phyloP scores from a whole-genome alignment of 1,284 basidiomycete species.

The Xerocomus subilludens region DNA sequence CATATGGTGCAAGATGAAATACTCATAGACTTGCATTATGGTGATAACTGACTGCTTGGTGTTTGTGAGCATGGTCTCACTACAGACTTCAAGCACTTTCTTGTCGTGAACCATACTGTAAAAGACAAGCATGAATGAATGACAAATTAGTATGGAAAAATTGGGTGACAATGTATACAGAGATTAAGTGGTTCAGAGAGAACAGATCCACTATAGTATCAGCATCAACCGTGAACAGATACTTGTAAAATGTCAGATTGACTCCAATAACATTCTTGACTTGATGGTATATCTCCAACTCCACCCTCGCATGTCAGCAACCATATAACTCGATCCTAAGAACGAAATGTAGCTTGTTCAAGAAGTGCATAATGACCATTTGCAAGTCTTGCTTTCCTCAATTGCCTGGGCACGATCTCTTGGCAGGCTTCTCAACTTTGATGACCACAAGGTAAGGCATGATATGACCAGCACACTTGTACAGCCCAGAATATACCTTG shows the following conservation, averaged over 20 bases:
- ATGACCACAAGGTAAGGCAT: slow-evolving; percentile 97
- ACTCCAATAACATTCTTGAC: too few relatives aligned
- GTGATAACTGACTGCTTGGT: slow-evolving; percentile 94
- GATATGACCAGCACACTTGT: slow-evolving; percentile 94
- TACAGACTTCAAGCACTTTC: slow-evolving; percentile 92
- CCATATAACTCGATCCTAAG: neutral
- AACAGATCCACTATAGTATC: too few relatives aligned
- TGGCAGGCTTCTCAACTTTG: slow-evolving; percentile 96
- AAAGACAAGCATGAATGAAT: too few relatives aligned
- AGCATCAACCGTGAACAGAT: too few relatives aligned
- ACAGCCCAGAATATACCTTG: slow-evolving; percentile 66
- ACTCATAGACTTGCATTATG: slow-evolving; percentile 99
- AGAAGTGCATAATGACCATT: slow-evolving; percentile 95
- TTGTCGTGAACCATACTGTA: slow-evolving; percentile 90
- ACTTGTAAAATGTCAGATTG: too few relatives aligned
- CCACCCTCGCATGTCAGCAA: neutral
- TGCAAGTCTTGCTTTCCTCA: slow-evolving; percentile 98
- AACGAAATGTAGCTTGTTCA: slow-evolving; percentile 81
- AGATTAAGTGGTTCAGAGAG: too few relatives aligned
- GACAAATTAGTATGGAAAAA: too few relatives aligned
- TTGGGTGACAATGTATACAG: too few relatives aligned
- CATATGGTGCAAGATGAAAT: slow-evolving; percentile 71
- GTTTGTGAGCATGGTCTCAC: slow-evolving; percentile 91
- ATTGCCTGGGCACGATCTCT: slow-evolving; percentile 93
- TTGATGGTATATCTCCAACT: too few relatives aligned